Evolutionary conservation across 2,329 filamentous ascomycete genomes (phyloP), one percentile per base, ranked within the genome.

Genomic region (Beauveria rudraprayagi): DNA sequence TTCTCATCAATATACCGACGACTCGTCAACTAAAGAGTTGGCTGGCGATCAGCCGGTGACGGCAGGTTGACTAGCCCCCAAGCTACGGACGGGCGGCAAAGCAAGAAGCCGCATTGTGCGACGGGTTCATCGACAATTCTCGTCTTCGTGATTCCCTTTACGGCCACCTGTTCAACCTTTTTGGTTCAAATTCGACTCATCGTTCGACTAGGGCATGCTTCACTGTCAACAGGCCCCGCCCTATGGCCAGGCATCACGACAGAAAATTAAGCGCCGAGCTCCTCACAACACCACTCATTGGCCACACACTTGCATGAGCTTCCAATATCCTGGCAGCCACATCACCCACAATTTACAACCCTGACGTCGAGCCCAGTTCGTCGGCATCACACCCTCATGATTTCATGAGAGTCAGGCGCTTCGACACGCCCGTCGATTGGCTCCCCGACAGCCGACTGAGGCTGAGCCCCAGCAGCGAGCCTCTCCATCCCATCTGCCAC

Each of bases 211-310:
- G 50, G 30, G 30, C 26, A 9, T 61, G 58, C 50, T 22, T 61
- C 51, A 55, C 34, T 30, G 30, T n/a, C 34, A 30, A 55, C 24
- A 8, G 37, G 43, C 58, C 28, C 58, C 58, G 43, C 50, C 58
- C 58, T 48, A 55, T 55, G n/a, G 30, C 24, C 51, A 24, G 22
- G 22, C 43, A 22, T 55, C n/a, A 17, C 22, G 16, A n/a, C 28
- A 41, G 41, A 61, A 54, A 60, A 48, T 55, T 61, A 61, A 61
- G 58, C 58, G 58, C 58, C 58, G 28, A 47, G 44, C 58, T 55
- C 5, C 58, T 55, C 58, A 50, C 43, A 44, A 43, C 58, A 50
- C 9, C 41, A 46, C 43, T 55, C 58, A 61, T 61, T 61, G 58
- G 58, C 28, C 58, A 50, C 58, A 43, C 43, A 28, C 34, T 7